These are phyloP conservation scores for Paramarasmius palmivorus DNA, from an alignment of 1,284 basidiomycete species.

Conservation along the genomic window DNA sequence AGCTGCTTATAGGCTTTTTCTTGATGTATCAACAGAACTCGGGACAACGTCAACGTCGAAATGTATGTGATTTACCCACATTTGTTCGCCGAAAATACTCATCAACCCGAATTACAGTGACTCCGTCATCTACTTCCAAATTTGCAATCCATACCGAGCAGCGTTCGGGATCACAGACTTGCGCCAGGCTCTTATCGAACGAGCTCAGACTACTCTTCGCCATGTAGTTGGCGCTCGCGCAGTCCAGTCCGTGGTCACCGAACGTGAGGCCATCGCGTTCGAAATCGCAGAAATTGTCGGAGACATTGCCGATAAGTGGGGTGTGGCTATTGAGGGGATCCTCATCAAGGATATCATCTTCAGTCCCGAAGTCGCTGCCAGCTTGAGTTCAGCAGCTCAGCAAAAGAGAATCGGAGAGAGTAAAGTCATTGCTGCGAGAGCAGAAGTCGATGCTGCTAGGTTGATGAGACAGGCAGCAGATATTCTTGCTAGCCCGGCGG, in stretches of 20 bases:
- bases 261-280: constrained; percentile 94
- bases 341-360: constrained; percentile 95
- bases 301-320: constrained; percentile 88
- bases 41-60: constrained; percentile 88
- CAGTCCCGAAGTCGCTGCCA: constrained; percentile 88
- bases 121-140: constrained; percentile 90
- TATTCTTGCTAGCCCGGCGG: constrained; percentile 89
- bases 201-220: constrained; percentile 93
- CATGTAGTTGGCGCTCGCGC: constrained; percentile 92
- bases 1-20: constrained; percentile 6
- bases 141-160: constrained; percentile 84
- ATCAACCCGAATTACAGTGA: constrained; percentile 50
- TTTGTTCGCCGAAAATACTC: constrained; percentile 6
- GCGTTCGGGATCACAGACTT: constrained; percentile 92
- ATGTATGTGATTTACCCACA: constrained; percentile 50
- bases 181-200: constrained; percentile 84
- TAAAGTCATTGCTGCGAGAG: constrained; percentile 95
- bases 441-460: constrained; percentile 92
- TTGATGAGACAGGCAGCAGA: constrained; percentile 94
- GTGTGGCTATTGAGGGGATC: constrained; percentile 93
- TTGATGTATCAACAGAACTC: constrained; percentile 51
- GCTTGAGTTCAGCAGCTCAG: constrained; percentile 90
- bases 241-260: constrained; percentile 84
- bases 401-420: constrained; percentile 94
- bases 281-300: constrained; percentile 95